Percentiles rank a stretch among this genome's conserved stretches.
Conservation (phyloP, 164 flowering plant genomes). For the Santalum album region DNA sequence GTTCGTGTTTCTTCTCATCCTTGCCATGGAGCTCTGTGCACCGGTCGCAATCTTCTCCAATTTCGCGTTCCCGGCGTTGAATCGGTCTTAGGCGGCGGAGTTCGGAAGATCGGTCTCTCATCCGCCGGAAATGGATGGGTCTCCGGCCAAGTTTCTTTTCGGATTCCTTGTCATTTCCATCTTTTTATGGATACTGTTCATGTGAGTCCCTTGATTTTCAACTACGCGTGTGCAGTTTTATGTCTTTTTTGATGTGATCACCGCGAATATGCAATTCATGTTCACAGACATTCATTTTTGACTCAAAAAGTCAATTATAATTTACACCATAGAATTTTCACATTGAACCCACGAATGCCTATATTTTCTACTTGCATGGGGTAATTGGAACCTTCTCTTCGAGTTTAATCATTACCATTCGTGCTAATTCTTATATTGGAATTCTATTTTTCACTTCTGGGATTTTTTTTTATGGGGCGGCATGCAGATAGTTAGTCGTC, state of each 20-base stretch:
- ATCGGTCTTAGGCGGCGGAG: background rate
- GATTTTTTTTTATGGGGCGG: too few relatives aligned
- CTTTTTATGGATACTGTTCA: slow-evolving; percentile 69
- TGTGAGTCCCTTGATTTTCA: slow-evolving; percentile 34
- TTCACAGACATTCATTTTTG: background rate
- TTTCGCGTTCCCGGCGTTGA: background rate
- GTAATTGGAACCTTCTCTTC: too few relatives aligned
- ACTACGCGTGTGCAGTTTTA: background rate
- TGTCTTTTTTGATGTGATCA: too few relatives aligned
- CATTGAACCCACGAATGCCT: too few relatives aligned
- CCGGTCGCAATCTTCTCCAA: slow-evolving; percentile 4
- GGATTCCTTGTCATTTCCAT: slow-evolving; percentile 59
- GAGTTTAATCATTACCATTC: too few relatives aligned
- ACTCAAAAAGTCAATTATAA: too few relatives aligned
- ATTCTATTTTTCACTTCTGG: too few relatives aligned
- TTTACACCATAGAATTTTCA: too few relatives aligned
- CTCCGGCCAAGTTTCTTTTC: slow-evolving; percentile 69
- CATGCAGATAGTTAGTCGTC: too few relatives aligned
- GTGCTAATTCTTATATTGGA: too few relatives aligned
- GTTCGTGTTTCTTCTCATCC: slow-evolving; percentile 1
- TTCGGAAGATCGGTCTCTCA: slow-evolving; percentile 9
- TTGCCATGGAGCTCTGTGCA: slow-evolving; percentile 17
- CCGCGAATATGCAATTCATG: too few relatives aligned
- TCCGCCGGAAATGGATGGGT: slow-evolving; percentile 49
- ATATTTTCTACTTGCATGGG: too few relatives aligned